Conservation (phyloP, 169 alveolate genomes). For the Plasmodium cynomolgi region DNA sequence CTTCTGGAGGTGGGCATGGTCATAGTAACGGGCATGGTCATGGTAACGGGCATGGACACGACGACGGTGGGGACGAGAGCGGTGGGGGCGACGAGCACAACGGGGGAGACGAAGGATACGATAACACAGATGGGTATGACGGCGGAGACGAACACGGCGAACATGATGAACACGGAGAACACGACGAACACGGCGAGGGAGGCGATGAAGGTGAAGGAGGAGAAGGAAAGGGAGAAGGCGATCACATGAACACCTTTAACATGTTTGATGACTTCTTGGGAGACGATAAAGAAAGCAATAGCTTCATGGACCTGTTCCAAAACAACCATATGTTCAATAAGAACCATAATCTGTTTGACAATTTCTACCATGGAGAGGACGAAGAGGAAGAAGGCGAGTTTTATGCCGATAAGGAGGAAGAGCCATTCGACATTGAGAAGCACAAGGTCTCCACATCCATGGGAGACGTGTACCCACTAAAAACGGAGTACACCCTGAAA, state of each 20-base stretch:
- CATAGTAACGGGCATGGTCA: not conserved
- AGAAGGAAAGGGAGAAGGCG: not conserved
- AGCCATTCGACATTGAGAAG: slow-evolving; percentile 37
- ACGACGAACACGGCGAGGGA: not conserved
- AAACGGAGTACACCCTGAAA: slow-evolving; percentile 15
- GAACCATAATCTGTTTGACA: slow-evolving; percentile 29
- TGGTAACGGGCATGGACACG: not conserved
- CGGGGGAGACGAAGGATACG: not conserved
- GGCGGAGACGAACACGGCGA: not conserved
- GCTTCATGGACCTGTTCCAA: slow-evolving; percentile 49
- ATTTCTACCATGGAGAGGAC: slow-evolving; percentile 24
- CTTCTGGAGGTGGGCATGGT: not conserved
- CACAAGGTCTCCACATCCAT: slow-evolving; percentile 19
- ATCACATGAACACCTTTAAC: slow-evolving; percentile 31
- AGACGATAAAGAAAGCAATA: slow-evolving; percentile 34
- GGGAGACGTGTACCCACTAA: slow-evolving; percentile 46
- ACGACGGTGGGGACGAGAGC: not conserved
- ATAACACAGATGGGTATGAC: too few species aligned
- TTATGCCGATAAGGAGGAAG: not conserved
- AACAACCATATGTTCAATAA: slow-evolving; percentile 30
- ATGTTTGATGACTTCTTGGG: slow-evolving; percentile 37
- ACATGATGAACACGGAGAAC: not conserved
- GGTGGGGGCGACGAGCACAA: not conserved
- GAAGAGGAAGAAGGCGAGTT: slow-evolving; percentile 33
- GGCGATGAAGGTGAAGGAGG: not conserved